phyloP scores from a whole-genome alignment of 306 rosid species.

The Lotus japonicus region DNA sequence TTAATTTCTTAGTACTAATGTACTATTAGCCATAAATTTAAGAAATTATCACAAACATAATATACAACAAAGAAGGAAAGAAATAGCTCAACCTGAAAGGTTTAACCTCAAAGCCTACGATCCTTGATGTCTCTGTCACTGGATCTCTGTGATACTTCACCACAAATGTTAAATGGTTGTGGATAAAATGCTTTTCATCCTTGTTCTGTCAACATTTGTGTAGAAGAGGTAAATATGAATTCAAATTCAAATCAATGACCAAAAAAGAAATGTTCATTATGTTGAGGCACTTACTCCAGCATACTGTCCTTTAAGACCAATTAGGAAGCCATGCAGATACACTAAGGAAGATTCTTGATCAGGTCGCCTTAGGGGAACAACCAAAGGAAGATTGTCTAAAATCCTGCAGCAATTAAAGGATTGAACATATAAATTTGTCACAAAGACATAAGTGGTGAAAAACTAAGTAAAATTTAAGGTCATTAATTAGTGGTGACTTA shows the following conservation, averaged over 20 bases:
- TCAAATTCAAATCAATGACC: neutral
- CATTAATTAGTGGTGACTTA: constrained; percentile 26
- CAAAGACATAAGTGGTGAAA: neutral
- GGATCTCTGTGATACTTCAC: constrained; percentile 78
- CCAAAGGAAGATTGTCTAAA: constrained; percentile 84
- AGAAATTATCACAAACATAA: neutral
- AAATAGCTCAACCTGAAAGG: constrained; percentile 56
- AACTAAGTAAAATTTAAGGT: neutral
- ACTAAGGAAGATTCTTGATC: constrained; percentile 65
- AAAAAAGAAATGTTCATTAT: neutral
- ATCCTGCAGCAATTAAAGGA: constrained; percentile 43
- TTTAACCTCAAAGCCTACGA: constrained; percentile 89
- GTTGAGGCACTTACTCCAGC: constrained; percentile 51
- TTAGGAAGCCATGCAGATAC: constrained; percentile 75
- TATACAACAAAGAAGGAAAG: neutral
- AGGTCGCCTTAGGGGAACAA: constrained; percentile 66
- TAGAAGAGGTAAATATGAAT: constrained; percentile 10
- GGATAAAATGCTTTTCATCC: constrained; percentile 69
- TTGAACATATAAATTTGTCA: neutral
- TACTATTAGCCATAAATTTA: neutral
- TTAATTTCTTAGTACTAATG: neutral
- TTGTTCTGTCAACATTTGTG: constrained; percentile 46
- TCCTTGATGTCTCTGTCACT: constrained; percentile 62
- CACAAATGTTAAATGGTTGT: constrained; percentile 70
- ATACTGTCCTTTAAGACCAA: constrained; percentile 84